A percentile compares a stretch with the other conserved stretches of the same genome.
phyloP scores from a whole-genome alignment of 129 eudicot species.

The Lonicera japonica region DNA sequence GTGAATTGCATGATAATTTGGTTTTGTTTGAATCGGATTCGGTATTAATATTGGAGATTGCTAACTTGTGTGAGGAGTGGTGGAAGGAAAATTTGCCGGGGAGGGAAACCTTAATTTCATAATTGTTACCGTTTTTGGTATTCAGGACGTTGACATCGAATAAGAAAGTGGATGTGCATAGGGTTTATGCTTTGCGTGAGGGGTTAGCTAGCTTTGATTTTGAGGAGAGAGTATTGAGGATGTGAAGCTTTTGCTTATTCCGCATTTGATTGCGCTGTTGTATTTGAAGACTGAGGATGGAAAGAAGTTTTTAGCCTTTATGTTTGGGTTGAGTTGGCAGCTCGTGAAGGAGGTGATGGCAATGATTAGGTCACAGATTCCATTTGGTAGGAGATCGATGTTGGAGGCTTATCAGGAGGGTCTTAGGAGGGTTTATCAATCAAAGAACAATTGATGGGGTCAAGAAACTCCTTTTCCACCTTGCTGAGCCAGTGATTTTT shows the following conservation, averaged over 20 bases:
- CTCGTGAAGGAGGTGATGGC: conserved; percentile 71
- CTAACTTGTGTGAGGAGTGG: conserved; percentile 89
- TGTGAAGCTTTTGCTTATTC: conserved; percentile 60
- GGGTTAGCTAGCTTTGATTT: conserved; percentile 78
- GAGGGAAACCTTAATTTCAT: conserved; percentile 66
- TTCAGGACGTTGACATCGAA: conserved; percentile 73
- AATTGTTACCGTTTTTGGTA: conserved; percentile 66
- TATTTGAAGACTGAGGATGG: conserved; percentile 90
- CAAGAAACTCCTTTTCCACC: conserved; percentile 71
- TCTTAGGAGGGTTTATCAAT: conserved; percentile 63
- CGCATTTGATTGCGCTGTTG: conserved; percentile 78
- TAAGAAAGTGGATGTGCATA: conserved; percentile 86
- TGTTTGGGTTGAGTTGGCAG: conserved; percentile 71
- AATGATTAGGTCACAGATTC: conserved; percentile 82
- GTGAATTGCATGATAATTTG: conserved; percentile 71
- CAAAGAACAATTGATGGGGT: conserved; percentile 85
- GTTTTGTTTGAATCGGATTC: conserved; percentile 64
- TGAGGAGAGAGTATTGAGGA: conserved; percentile 99
- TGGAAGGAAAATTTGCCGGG: conserved; percentile 71
- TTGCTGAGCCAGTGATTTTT: conserved; percentile 90
- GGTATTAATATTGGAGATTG: conserved; percentile 54
- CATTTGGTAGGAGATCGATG: conserved; percentile 80
- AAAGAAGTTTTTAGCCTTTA: conserved; percentile 55
- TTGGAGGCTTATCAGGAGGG: conserved; percentile 84
- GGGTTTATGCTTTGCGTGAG: conserved; percentile 66